Evolutionary conservation across 805 yeast genomes (phyloP), one percentile per base, ranked within the genome.

Genomic region (Candida ficus): DNA sequence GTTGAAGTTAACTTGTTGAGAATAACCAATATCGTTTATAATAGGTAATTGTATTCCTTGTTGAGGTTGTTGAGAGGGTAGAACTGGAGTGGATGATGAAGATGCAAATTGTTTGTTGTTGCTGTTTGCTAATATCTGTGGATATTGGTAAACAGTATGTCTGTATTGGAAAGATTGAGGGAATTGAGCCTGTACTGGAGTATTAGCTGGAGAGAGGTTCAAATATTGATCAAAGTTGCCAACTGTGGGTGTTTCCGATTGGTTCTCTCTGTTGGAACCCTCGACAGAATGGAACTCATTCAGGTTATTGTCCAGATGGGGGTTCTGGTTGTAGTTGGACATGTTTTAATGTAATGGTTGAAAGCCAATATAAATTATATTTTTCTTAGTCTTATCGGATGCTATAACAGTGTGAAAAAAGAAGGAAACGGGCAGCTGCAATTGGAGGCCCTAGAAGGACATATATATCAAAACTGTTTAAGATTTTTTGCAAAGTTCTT

Each of bases 191-290:
- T 42, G 39, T 12, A 33, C 20, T 1, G 53, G 49, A 12, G 49
- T 37, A 42, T 42, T 42, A 9, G 42, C 38, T 7, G 55, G 52
- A 8, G 53, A 49, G 6, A 52, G 30, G 26, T 47, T 50, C 14
- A 52, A 39, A 39, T 30, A 52, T 37, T 52, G 52, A 13, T 50
- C 53, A 28, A 52, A 46, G 4, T 35, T 29, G 13, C 32, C 30
- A 7, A 27, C 13, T 9, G 35, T 12, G 3, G 9, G 14, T 5
- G 11, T 29, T 13, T 33, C 37, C 12, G 27, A 8, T 9, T 18
- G 16, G 10, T 21, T 16, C 5, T 7, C 13, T 5, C 23, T 12
- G 25, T 19, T 5, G 21, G 25, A 7, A 12, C 5, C 20, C 7
- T 26, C 26, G 4, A 25, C 26, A 27, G n/a, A 19, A 13, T 26